Base-by-base conservation (phyloP, 2,329 filamentous ascomycete genomes). In the Seiridium cupressi region DNA sequence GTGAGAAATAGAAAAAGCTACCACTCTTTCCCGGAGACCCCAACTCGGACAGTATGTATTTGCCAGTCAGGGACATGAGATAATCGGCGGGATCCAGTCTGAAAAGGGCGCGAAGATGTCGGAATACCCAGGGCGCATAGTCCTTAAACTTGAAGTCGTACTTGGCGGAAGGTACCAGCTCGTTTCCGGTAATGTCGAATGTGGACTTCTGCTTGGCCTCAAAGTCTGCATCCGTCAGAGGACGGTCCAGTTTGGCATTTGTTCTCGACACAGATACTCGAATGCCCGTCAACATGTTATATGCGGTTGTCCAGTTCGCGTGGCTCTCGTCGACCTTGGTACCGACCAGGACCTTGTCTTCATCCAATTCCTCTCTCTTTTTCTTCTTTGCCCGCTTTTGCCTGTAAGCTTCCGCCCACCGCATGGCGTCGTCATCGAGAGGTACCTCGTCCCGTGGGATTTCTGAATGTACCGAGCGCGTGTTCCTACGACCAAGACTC, bases 101-200 rank as follows among this genome's bases (percentile, higher is more conserved):
- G 79, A 99, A 99, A 64, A 89, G 90, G 54, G 87, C 82, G 66
- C 95, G 91, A 48, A 99, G 84, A 76, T 93, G 92, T 70, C 95
- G 92, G 77, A 99, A 99, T 61, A 99, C 95, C 93, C 94, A 98
- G 60, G 95, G 95, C n/a, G 94, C 94, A 76, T 99, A 99, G 78
- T 99, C 95, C 80, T 99, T 99, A 84, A 99, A 99, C 77, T 99
- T 99, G 87, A 99, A 99, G 79, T 99, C 95, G 80, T 99, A 99
- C 78, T 99, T 98, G 67, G 95, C 93, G 63, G 94, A 97, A 31
- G 95, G 95, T 4, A 96, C 96, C 73, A 99, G 82, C 80, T 99
- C 95, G 74, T 97, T 97, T 65, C 95, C 95, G 65, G 93, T 96
- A 72, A 98, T 96, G 77, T 98, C 95, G 82, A 99, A 99, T 51